phyloP scores from a whole-genome alignment of 495 filamentous ascomycete genomes.

The Evernia prunastri region DNA sequence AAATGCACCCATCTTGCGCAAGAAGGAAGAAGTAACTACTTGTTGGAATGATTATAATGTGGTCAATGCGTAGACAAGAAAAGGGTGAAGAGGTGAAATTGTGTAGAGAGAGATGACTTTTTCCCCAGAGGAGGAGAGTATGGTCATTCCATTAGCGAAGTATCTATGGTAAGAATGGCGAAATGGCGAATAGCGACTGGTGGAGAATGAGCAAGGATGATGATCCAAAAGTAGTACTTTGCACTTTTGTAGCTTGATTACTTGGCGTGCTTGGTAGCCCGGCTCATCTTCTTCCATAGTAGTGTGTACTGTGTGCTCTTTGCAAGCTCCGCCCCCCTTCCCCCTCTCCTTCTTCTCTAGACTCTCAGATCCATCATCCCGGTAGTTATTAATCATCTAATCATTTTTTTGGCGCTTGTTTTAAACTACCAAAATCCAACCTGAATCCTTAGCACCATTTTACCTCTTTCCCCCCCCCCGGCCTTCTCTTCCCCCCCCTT shows the following conservation, averaged over 20 bases:
- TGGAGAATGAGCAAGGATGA: neutral
- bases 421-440: neutral
- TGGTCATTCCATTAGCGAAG: neutral
- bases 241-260: too few relatives aligned
- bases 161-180: too few relatives aligned
- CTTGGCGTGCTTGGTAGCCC: too few relatives aligned
- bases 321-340: too few relatives aligned
- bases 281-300: neutral
- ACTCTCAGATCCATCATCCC: too few relatives aligned
- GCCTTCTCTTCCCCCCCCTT: neutral
- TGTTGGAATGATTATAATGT: too few relatives aligned
- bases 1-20: neutral
- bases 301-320: too few relatives aligned
- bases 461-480: too few relatives aligned
- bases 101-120: neutral
- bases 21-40: neutral
- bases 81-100: neutral
- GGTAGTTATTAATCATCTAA: too few relatives aligned
- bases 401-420: conserved; percentile 2
- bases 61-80: neutral
- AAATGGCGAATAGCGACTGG: neutral
- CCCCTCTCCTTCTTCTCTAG: too few relatives aligned
- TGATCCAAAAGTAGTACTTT: conserved; percentile 2
- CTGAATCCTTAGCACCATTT: neutral
- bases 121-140: too few relatives aligned